Evolutionary conservation across 148 eudicot species (phyloP).

Genomic region (Mesembryanthemum crystallinum): DNA sequence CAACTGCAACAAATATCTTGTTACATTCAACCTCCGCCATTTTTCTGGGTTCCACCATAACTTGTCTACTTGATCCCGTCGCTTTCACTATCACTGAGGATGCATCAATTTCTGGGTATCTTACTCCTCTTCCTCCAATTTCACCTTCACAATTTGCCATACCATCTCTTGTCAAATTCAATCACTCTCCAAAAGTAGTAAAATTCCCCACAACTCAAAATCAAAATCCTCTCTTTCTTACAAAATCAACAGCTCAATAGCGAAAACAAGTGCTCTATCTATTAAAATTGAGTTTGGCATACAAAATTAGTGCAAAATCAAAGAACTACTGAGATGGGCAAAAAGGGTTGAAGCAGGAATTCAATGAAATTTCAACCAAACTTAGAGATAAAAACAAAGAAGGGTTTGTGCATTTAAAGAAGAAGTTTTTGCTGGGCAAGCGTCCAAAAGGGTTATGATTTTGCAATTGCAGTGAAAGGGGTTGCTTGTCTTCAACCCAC

Average conservation of each 20-base stretch:
- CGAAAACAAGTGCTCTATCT: not conserved
- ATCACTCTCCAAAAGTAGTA: not conserved
- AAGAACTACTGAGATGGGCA: not conserved
- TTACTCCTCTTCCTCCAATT: constrained; percentile 13
- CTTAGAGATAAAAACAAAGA: constrained; percentile 20
- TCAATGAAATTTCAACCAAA: constrained; percentile 19
- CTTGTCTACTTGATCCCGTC: constrained; percentile 29
- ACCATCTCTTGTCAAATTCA: not conserved
- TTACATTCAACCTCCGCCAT: constrained; percentile 34
- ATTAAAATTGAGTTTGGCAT: not conserved
- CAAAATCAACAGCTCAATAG: not conserved
- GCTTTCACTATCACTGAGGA: no score
- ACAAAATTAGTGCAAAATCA: not conserved
- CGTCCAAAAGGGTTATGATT: not conserved
- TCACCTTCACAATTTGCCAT: constrained; percentile 18
- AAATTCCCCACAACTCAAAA: not conserved
- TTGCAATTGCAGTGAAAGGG: not conserved
- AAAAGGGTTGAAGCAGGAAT: constrained; percentile 2
- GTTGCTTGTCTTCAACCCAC: constrained; percentile 8
- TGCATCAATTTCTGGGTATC: constrained; percentile 30
- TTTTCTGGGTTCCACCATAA: constrained; percentile 29
- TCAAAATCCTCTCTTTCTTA: not conserved
- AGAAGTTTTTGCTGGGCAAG: not conserved
- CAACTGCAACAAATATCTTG: constrained; percentile 43
- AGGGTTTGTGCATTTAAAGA: not conserved